Base-by-base conservation (phyloP, 2,329 filamentous ascomycete species). In the Ophiostoma tasmaniense region DNA sequence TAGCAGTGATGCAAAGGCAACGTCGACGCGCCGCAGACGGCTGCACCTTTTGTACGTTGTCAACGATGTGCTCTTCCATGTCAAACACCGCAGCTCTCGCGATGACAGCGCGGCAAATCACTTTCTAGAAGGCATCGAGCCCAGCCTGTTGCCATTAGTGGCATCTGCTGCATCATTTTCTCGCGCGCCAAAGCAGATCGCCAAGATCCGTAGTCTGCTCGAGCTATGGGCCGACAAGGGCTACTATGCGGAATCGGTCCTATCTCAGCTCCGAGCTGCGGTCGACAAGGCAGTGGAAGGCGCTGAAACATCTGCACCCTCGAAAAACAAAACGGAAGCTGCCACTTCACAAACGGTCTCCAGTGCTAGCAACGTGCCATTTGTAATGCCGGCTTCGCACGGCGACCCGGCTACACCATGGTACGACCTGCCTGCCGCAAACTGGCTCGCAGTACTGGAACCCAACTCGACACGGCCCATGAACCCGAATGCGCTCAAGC, bases 391-490 rank as follows among this genome's bases (percentile, higher is more conserved):
- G 25, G 82, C 90, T 1, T 86, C 85, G 69, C 93, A 96, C 76
- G 93, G 93, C 55, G 91, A 96, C 75, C 79, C 84, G 1, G 84
- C 86, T 0, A 87, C 84, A 3, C 87, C 90, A 0, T 96, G 90
- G 85, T 90, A 93, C 78, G 92, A 96, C 72, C 81, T 96, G 0
- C 92, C 92, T 0, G 92, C 92, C 1, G 90, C 87, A 1, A 94
- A 91, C 73, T 89, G 93, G 82, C 84, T 96, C 64, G 90, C 90
- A 4, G 89, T 90, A 69, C 87, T 96, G 70, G 85, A 90, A 52
- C 90, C 89, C 4, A 90, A 94, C 75, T 92, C 90, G 0, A 87
- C 87, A 10, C 83, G 85, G 66, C 88, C 92, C 7, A 92, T 97
- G 80, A 87, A 89, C 61, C 85, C 90, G 0, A 82, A 87, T 8